These are phyloP conservation scores for Colletotrichum spinosum DNA, from an alignment of 2,329 filamentous ascomycete genomes.

Conservation along the genomic window DNA sequence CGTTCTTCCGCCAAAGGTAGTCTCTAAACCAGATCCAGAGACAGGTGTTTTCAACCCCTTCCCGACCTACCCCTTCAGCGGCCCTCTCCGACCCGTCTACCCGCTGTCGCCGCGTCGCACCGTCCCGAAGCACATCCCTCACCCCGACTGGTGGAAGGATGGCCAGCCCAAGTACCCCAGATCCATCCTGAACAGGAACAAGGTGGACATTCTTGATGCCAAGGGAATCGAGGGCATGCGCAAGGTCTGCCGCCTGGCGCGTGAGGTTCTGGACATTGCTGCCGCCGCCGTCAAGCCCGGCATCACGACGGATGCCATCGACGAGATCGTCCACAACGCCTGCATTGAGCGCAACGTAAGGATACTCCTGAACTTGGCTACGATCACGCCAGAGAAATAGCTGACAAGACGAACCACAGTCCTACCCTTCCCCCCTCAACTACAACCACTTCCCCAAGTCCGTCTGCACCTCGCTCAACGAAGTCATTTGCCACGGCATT, in stretches of 20 bases:
- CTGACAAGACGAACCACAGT: slow-evolving; percentile 60
- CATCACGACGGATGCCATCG: slow-evolving; percentile 94
- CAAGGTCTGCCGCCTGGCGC: slow-evolving; percentile 86
- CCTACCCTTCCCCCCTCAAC: slow-evolving; percentile 94
- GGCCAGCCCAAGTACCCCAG: slow-evolving; percentile 77
- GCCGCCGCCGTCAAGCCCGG: slow-evolving; percentile 88
- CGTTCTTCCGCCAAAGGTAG: slow-evolving; percentile 80
- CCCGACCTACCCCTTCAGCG: slow-evolving; percentile 86
- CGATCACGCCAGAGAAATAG: neutral
- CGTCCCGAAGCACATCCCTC: slow-evolving; percentile 82
- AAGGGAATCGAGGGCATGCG: slow-evolving; percentile 90
- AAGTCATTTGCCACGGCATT: slow-evolving; percentile 98
- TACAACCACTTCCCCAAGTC: slow-evolving; percentile 98
- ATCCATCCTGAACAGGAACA: slow-evolving; percentile 76
- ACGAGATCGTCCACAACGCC: slow-evolving; percentile 94
- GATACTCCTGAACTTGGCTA: slow-evolving; percentile 18
- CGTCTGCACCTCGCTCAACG: slow-evolving; percentile 94
- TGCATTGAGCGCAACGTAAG: slow-evolving; percentile 92
- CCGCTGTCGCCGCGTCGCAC: slow-evolving; percentile 79
- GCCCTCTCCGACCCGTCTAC: slow-evolving; percentile 86
- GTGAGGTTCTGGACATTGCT: slow-evolving; percentile 94
- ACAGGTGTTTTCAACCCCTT: slow-evolving; percentile 93
- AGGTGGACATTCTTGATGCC: slow-evolving; percentile 84
- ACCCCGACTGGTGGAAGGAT: slow-evolving; percentile 89
- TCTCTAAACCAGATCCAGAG: slow-evolving; percentile 92